Conservation (phyloP, 2,329 filamentous ascomycete genomes). For the Arthrinium phaeospermum region DNA sequence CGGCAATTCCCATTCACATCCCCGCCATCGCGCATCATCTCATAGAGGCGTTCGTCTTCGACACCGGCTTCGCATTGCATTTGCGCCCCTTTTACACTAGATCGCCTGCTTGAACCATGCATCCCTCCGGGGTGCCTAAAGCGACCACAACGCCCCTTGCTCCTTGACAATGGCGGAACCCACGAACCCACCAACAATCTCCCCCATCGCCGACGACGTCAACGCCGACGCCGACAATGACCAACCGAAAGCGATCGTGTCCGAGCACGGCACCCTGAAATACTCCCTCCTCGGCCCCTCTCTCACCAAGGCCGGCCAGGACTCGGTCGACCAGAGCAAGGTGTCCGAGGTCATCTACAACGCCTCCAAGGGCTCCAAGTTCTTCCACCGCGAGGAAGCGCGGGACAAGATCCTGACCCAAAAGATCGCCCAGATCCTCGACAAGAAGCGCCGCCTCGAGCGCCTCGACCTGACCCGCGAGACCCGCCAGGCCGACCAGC, state of each 20-base stretch:
- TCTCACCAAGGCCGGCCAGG: slow-evolving; percentile 91
- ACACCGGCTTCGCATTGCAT: neutral
- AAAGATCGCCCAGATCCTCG: slow-evolving; percentile 82
- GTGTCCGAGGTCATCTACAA: slow-evolving; percentile 98
- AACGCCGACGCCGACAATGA: neutral
- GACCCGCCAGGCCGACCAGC: slow-evolving; percentile 77
- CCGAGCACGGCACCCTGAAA: slow-evolving; percentile 70
- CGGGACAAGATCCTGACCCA: slow-evolving; percentile 82
- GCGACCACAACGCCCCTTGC: neutral
- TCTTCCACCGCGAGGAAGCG: slow-evolving; percentile 87
- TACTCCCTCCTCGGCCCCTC: slow-evolving; percentile 91
- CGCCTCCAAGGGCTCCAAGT: slow-evolving; percentile 94
- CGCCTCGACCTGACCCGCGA: slow-evolving; percentile 76
- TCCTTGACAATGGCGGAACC: neutral
- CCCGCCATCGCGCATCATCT: neutral
- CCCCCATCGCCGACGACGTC: neutral
- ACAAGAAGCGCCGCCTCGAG: slow-evolving; percentile 77
- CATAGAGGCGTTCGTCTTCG: neutral
- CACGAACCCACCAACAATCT: neutral
- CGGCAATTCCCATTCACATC: neutral
- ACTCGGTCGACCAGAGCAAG: slow-evolving; percentile 90
- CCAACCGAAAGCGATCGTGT: slow-evolving; percentile 3
- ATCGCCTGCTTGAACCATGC: neutral
- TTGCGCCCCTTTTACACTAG: neutral
- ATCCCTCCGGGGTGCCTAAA: neutral